Percentiles rank a stretch among this genome's conserved stretches.
phyloP scores from a whole-genome alignment of 345 rosid genomes.

The Nephelium lappaceum region DNA sequence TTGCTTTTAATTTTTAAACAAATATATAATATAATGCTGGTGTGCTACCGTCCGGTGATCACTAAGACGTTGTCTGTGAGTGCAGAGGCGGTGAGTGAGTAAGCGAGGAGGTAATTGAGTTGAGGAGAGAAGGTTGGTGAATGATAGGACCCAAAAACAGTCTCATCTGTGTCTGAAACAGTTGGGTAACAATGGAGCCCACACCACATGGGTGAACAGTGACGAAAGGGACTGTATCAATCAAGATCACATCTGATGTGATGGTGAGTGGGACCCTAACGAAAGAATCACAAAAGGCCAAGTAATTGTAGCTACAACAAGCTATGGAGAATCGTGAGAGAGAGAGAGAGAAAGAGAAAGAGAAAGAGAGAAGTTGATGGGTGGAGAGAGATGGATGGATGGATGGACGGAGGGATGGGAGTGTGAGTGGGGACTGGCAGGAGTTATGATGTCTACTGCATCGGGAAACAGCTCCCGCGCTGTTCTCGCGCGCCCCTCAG shows the following conservation, averaged over 20 bases:
- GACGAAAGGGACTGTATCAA: background rate
- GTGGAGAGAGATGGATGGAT: no score
- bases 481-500: conserved; percentile 68
- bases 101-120: no score
- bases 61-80: no score
- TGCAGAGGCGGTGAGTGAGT: no score
- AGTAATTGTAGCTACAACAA: background rate
- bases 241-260: conserved; percentile 16
- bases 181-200: conserved; percentile 37
- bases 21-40: no score
- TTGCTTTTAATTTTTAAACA: no score
- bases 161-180: conserved; percentile 35
- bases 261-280: background rate
- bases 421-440: conserved; percentile 18
- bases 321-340: conserved; percentile 6
- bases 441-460: conserved; percentile 30
- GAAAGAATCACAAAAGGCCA: background rate
- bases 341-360: no score
- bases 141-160: conserved; percentile 37
- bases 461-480: conserved; percentile 84
- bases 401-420: background rate
- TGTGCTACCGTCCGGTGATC: no score
- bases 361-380: background rate
- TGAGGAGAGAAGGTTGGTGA: background rate
- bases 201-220: conserved; percentile 46